Base-by-base conservation (phyloP, 208 protist species). In the Trypanosoma grayi region DNA sequence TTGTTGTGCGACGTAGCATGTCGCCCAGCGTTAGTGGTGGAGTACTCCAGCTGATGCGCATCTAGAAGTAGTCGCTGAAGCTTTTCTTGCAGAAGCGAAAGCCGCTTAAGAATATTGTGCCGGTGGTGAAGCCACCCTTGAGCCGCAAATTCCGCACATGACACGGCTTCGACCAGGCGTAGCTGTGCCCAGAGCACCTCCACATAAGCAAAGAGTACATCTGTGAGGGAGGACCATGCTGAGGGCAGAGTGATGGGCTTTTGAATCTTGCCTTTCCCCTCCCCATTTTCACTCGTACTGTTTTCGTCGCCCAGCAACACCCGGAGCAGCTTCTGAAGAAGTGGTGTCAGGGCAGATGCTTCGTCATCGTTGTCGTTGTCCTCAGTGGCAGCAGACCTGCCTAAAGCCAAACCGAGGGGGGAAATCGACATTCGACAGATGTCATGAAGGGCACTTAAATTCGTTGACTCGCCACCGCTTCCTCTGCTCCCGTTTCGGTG, bases 131-230 rank as follows among this genome's bases (percentile, higher is more conserved):
- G 7, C 65, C 65, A 71, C n/a, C 65, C 56, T 22, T 39, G 18
- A 4, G 28, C 16, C 11, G 37, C n/a, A 41, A 71, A 48, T 33
- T 79, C 73, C 7, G 57, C 66, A 20, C 5, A 44, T 18, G 65
- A 30, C 2, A 66, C 68, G 9, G 24, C 39, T 39, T 80, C 74
- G 14, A 52, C 37, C 8, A 80, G 40, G 22, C 55, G 18, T 2
- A 75, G 30, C 43, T 80, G 74, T 9, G 40, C 24, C 74, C 74
- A 80, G 27, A 75, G 39, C 28, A 72, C 28, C 18, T 64, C 57
- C 5, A 62, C 57, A 41, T 71, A 64, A 25, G 65, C 33, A 59
- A 59, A 56, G 64, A 71, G 64, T 9, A 71, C 48, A 9, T 59
- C 56, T 13, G 53, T 36, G 31, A 71, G 20, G 11, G 55, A 43